Evolutionary conservation across 805 yeast species (phyloP).

Genomic region (Hemisphaericaspora nanyangensis): DNA sequence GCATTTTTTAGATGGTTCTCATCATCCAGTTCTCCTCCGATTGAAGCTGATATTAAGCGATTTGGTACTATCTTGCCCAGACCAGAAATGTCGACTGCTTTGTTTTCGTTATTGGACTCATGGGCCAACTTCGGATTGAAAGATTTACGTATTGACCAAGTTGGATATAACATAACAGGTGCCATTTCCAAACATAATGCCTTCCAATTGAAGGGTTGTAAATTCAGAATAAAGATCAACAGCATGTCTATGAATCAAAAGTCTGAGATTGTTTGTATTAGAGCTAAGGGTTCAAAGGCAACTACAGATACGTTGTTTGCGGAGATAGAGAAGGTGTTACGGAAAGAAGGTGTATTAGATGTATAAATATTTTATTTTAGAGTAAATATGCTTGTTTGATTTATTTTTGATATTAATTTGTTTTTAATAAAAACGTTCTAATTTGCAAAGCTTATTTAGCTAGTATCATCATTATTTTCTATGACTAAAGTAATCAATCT

Average conservation of each 20-base stretch:
- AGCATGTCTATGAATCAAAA: conserved; percentile 38
- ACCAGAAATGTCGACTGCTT: conserved; percentile 60
- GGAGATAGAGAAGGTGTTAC: conserved; percentile 63
- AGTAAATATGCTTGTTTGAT: no score
- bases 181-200: conserved; percentile 58
- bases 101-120: conserved; percentile 55
- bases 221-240: conserved; percentile 53
- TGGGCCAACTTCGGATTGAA: conserved; percentile 73
- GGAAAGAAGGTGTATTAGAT: conserved; percentile 60
- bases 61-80: conserved; percentile 40
- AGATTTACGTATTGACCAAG: conserved; percentile 45
- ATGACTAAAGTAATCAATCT: not conserved
- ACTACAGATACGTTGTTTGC: conserved; percentile 56
- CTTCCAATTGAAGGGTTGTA: conserved; percentile 59
- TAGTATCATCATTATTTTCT: not conserved
- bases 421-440: no score
- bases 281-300: conserved; percentile 61
- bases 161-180: conserved; percentile 50
- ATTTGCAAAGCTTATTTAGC: not conserved
- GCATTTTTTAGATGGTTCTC: conserved; percentile 44
- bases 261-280: conserved; percentile 56
- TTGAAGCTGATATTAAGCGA: conserved; percentile 28
- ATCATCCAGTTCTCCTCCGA: conserved; percentile 20
- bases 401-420: not conserved
- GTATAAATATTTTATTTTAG: not conserved